A percentile compares a stretch with the other conserved stretches of the same genome.
Conservation (phyloP, 1,284 basidiomycete species). For the Cutaneotrichosporon spelunceum region DNA sequence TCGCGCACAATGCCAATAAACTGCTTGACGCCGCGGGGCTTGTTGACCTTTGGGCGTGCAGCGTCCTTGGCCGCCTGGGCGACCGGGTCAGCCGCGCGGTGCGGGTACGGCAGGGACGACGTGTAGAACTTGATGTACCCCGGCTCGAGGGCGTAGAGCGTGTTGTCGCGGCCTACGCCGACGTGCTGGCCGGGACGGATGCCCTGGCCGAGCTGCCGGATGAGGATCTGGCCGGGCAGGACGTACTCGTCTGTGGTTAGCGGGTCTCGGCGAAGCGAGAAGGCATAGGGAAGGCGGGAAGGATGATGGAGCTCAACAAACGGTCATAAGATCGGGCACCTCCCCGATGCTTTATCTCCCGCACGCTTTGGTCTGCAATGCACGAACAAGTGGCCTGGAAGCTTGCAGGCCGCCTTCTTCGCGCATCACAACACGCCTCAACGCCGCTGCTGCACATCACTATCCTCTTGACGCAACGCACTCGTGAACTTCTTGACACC, state of each 20-base stretch:
- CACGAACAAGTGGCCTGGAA: no score
- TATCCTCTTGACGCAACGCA: slow-evolving; percentile 45
- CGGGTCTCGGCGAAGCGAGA: not conserved
- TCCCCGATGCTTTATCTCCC: no score
- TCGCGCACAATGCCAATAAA: slow-evolving; percentile 78
- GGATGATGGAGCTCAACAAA: not conserved
- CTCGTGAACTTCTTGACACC: slow-evolving; percentile 94
- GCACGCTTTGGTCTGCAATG: no score
- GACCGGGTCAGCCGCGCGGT: slow-evolving; percentile 46
- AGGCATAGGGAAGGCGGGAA: not conserved
- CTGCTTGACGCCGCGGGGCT: slow-evolving; percentile 56
- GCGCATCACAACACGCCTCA: no score
- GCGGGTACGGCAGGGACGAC: slow-evolving; percentile 45
- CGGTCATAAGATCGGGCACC: no score
- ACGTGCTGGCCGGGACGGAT: slow-evolving; percentile 93
- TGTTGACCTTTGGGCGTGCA: slow-evolving; percentile 32
- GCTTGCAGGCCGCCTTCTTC: no score
- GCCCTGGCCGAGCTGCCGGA: slow-evolving; percentile 81
- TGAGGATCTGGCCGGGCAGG: slow-evolving; percentile 86
- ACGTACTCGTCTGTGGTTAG: slow-evolving; percentile 70
- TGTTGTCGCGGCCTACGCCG: slow-evolving; percentile 85
- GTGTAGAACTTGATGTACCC: slow-evolving; percentile 88
- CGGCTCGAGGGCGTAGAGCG: slow-evolving; percentile 79
- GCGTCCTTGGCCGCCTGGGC: slow-evolving; percentile 19
- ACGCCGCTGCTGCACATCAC: no score